Percentiles rank a stretch among this genome's conserved stretches.
These are phyloP conservation scores for Pichia kluyveri DNA, from an alignment of 805 yeast genomes.

Conservation along the genomic window DNA sequence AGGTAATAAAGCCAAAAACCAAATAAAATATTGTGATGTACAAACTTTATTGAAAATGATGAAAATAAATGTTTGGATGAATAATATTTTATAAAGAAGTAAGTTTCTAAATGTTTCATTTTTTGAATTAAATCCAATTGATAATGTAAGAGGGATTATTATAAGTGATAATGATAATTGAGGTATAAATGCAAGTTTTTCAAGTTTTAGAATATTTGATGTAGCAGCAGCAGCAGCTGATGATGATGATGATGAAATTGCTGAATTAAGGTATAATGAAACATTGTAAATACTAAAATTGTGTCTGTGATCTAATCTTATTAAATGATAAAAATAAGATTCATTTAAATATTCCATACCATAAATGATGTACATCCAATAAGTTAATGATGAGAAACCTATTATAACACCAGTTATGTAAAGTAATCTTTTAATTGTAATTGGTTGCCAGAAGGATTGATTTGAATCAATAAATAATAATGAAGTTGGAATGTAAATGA, in stretches of 20 bases:
- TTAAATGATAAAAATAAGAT: conserved; percentile 75
- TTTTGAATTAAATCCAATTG: conserved; percentile 2
- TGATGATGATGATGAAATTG: conserved; percentile 18
- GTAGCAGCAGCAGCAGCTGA: not conserved
- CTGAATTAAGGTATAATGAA: conserved; percentile 55
- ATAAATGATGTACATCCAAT: conserved; percentile 56
- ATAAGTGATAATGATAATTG: conserved; percentile 52
- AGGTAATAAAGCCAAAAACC: conserved; percentile 87
- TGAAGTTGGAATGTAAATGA: conserved; percentile 75
- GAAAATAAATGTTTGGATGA: conserved; percentile 72
- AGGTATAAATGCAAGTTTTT: conserved; percentile 69
- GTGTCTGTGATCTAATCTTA: conserved; percentile 86
- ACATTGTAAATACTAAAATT: conserved; percentile 86
- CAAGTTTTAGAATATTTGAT: conserved; percentile 11
- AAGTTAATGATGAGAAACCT: conserved; percentile 41
- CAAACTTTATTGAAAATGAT: conserved; percentile 74
- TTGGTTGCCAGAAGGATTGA: conserved; percentile 27
- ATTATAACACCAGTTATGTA: conserved; percentile 33
- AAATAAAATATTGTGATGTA: conserved; percentile 92
- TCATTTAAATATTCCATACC: conserved; percentile 71
- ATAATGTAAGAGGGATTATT: conserved; percentile 46
- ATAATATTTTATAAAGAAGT: conserved; percentile 40
- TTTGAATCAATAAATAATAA: conserved; percentile 28
- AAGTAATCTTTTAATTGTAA: conserved; percentile 34
- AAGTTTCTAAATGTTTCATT: conserved; percentile 19